Evolutionary conservation across 176 grass and related monocot species (phyloP).

Genomic region (Cymbopogon citratus): DNA sequence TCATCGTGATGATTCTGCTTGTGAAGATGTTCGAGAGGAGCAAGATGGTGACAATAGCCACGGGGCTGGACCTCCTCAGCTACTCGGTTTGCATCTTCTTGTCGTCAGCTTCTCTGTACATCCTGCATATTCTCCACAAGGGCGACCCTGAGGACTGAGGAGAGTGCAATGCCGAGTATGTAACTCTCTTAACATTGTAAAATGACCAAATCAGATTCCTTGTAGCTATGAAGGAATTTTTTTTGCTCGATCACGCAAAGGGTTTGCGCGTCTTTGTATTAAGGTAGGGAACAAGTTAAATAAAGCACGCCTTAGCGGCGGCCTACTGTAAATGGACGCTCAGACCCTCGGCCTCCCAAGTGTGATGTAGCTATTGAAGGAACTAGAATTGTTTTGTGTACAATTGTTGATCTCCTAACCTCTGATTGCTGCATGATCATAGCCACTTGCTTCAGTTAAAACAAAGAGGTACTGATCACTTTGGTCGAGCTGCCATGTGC

Average conservation of each 20-base stretch:
- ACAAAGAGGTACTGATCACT: neutral
- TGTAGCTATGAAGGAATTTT: neutral
- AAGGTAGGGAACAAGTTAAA: too few species aligned
- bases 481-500: neutral
- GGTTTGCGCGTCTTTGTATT: too few species aligned
- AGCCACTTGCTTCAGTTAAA: neutral
- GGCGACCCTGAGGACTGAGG: conserved; percentile 49
- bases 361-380: too few species aligned
- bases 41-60: conserved; percentile 92
- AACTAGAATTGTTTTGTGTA: neutral
- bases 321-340: too few species aligned
- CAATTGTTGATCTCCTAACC: neutral
- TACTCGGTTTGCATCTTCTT: conserved; percentile 90
- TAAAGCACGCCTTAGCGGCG: too few species aligned
- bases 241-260: too few species aligned
- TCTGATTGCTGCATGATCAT: neutral
- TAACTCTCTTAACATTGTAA: neutral
- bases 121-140: conserved; percentile 85
- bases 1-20: conserved; percentile 98
- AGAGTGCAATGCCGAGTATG: conserved; percentile 5
- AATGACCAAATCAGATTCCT: neutral
- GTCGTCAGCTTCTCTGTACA: conserved; percentile 93
- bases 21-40: conserved; percentile 99
- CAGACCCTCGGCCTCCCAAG: too few species aligned
- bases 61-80: conserved; percentile 86